These are phyloP conservation scores for Lactarius hatsudake DNA, from an alignment of 768 basidiomycete genomes.

Conservation along the genomic window DNA sequence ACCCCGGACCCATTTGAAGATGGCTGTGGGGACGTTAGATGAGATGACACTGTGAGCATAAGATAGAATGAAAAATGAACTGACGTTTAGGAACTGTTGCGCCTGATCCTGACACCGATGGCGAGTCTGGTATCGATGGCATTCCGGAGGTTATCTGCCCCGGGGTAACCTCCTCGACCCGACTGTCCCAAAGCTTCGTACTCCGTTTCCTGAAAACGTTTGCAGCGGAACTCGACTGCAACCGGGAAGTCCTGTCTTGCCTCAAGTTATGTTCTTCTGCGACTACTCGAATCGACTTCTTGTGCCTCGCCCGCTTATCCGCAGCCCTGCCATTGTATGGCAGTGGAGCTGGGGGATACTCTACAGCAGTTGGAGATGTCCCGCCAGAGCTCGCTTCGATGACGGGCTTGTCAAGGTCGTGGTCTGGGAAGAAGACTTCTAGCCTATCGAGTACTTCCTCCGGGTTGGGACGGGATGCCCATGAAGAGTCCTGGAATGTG, in stretches of 20 bases:
- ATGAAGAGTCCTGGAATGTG: constrained; percentile 71
- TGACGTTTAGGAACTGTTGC: constrained; percentile 54
- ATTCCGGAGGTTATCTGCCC: constrained; percentile 53
- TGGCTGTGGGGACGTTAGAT: constrained; percentile 45
- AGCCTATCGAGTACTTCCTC: constrained; percentile 93
- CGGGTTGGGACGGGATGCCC: constrained; percentile 87
- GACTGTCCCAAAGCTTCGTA: constrained; percentile 94
- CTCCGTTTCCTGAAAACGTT: constrained; percentile 72
- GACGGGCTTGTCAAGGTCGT: constrained; percentile 94
- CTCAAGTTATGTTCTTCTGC: constrained; percentile 83
- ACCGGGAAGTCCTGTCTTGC: constrained; percentile 66
- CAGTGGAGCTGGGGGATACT: constrained; percentile 41
- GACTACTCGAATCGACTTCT: constrained; percentile 91
- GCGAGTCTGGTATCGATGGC: constrained; percentile 51
- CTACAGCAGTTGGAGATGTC: constrained; percentile 68
- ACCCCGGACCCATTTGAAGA: constrained; percentile 98
- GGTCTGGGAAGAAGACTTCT: constrained; percentile 93
- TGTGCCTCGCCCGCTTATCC: constrained; percentile 52
- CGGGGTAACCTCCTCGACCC: constrained; percentile 89
- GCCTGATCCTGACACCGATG: constrained; percentile 44
- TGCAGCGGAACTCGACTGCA: constrained; percentile 47
- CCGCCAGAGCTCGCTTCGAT: constrained; percentile 83
- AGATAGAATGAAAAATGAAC: constrained; percentile 34
- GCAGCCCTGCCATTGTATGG: constrained; percentile 23
- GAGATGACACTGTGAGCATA: background rate